Conservation (phyloP, 1,284 basidiomycete species). For the Cutaneotrichosporon cyanovorans region DNA sequence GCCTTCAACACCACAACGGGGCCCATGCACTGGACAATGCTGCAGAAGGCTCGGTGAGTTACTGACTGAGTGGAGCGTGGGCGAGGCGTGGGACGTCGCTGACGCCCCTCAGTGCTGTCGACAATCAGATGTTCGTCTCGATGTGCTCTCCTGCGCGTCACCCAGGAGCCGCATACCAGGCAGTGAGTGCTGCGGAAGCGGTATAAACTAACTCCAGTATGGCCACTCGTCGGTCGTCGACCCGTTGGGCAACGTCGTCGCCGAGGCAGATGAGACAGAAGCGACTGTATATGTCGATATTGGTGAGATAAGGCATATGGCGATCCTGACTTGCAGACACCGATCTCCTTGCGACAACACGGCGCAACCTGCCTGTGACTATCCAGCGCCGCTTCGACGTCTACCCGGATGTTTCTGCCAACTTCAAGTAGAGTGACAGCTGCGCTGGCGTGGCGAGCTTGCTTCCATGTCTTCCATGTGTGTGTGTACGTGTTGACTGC, state of each 20-base stretch:
- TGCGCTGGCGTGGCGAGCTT: neutral
- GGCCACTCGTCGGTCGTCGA: slow-evolving; percentile 84
- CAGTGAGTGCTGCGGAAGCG: slow-evolving; percentile 52
- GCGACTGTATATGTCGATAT: slow-evolving; percentile 73
- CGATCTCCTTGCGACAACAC: slow-evolving; percentile 58
- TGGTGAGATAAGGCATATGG: slow-evolving; percentile 52
- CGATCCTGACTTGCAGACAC: slow-evolving; percentile 55
- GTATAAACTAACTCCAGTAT: slow-evolving; percentile 53
- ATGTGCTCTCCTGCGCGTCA: slow-evolving; percentile 96
- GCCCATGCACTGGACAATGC: slow-evolving; percentile 90
- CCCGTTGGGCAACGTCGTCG: slow-evolving; percentile 75
- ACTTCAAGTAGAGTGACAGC: slow-evolving; percentile 3
- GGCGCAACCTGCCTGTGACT: slow-evolving; percentile 78
- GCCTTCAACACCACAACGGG: slow-evolving; percentile 70
- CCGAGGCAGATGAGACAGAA: slow-evolving; percentile 71
- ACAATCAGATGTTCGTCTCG: slow-evolving; percentile 90
- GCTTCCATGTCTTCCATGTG: neutral
- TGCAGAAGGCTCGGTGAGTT: slow-evolving; percentile 73
- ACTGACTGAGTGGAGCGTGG: neutral
- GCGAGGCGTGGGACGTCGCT: too few relatives aligned
- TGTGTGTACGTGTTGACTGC: neutral
- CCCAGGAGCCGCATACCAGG: slow-evolving; percentile 70
- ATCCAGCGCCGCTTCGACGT: slow-evolving; percentile 85
- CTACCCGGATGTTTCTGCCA: slow-evolving; percentile 60
- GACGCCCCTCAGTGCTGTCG: slow-evolving; percentile 62